Conservation (phyloP, 2,329 filamentous ascomycete genomes). For the Thielaviopsis musarum region DNA sequence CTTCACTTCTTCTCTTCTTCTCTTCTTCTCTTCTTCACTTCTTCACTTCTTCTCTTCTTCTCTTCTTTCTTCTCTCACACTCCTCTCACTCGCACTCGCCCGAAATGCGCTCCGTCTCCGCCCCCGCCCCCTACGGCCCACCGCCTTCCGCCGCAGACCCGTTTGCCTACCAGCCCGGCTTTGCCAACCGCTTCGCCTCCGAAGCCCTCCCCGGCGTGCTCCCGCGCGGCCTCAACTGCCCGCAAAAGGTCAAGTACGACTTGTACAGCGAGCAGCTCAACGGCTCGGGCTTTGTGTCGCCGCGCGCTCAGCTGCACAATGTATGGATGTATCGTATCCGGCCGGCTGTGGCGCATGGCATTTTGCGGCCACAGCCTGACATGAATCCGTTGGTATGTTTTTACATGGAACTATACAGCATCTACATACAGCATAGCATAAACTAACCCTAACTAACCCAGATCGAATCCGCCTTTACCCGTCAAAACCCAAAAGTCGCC, state of each 20-base stretch:
- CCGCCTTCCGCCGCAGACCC: conserved; percentile 20
- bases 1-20: background rate
- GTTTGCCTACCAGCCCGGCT: conserved; percentile 39
- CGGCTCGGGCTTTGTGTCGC: conserved; percentile 22
- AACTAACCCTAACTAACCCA: conserved; percentile 12
- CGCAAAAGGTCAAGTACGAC: conserved; percentile 25
- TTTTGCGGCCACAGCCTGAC: conserved; percentile 1
- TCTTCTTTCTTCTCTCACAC: too few relatives aligned
- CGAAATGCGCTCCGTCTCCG: background rate
- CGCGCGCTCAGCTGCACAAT: conserved; percentile 18
- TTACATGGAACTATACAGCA: too few relatives aligned
- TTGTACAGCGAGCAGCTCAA: conserved; percentile 32
- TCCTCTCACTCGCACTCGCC: too few relatives aligned
- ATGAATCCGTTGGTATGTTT: too few relatives aligned
- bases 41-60: too few relatives aligned
- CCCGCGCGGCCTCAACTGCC: conserved; percentile 27
- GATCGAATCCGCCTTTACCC: conserved; percentile 28
- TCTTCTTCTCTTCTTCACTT: too few relatives aligned
- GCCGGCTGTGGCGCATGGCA: conserved; percentile 20
- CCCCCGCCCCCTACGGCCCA: conserved; percentile 12
- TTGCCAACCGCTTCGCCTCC: conserved; percentile 33
- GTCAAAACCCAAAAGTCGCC: conserved; percentile 28
- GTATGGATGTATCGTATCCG: conserved; percentile 21
- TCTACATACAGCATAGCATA: too few relatives aligned
- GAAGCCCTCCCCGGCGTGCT: conserved; percentile 30